A percentile compares a stretch with the other conserved stretches of the same genome.
These are phyloP conservation scores for Saccharomycopsis selenospora DNA, from an alignment of 805 yeast species.

Conservation along the genomic window DNA sequence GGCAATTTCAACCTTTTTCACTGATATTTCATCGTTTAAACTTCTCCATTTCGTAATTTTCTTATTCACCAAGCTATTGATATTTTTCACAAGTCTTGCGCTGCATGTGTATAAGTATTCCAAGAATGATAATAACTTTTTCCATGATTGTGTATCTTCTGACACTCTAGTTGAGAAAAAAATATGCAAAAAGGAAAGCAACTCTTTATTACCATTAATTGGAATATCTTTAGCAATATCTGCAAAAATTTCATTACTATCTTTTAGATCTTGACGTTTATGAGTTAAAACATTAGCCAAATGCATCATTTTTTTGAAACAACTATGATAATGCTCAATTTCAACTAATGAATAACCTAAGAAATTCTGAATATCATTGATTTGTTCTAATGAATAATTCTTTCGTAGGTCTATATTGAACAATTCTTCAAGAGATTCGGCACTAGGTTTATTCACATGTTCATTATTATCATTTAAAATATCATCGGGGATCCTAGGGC, in stretches of 20 bases:
- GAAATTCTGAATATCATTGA: slow-evolving; percentile 33
- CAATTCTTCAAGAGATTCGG: slow-evolving; percentile 21
- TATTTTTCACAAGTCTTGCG: slow-evolving; percentile 28
- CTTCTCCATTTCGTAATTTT: slow-evolving; percentile 41
- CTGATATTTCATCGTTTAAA: slow-evolving; percentile 33
- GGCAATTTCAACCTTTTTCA: slow-evolving; percentile 30
- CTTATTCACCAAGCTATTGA: slow-evolving; percentile 28
- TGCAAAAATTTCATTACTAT: slow-evolving; percentile 3
- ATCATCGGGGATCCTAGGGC: slow-evolving; percentile 19
- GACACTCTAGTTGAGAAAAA: slow-evolving; percentile 14
- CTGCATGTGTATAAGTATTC: slow-evolving; percentile 18
- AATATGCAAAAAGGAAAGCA: neutral
- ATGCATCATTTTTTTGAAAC: slow-evolving; percentile 30
- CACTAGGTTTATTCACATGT: slow-evolving; percentile 11
- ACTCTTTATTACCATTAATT: neutral
- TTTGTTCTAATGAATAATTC: slow-evolving; percentile 23
- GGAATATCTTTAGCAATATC: slow-evolving; percentile 5
- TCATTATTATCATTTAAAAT: slow-evolving; percentile 20
- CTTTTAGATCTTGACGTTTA: slow-evolving; percentile 10
- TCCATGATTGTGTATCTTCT: slow-evolving; percentile 18
- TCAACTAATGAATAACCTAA: slow-evolving; percentile 38
- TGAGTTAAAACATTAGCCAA: slow-evolving; percentile 24
- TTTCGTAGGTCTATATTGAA: slow-evolving; percentile 18
- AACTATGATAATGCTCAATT: slow-evolving; percentile 27
- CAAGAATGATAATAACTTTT: slow-evolving; percentile 8